phyloP scores from a whole-genome alignment of 2,329 filamentous ascomycete species.

The Fusarium virguliforme region DNA sequence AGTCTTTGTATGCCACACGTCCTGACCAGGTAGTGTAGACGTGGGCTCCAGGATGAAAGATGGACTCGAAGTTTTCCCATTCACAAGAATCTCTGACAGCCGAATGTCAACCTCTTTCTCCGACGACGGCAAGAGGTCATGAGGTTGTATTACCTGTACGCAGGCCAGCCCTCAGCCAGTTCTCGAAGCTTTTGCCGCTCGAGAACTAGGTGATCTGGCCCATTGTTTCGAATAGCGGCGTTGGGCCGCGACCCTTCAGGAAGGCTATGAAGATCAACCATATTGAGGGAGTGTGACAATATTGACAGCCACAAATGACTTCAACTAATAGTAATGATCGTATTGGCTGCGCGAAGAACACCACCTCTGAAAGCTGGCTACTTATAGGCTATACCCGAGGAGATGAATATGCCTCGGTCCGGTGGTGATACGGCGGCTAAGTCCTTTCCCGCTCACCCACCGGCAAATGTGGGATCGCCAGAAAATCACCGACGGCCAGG shows the following conservation, averaged over 20 bases:
- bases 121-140: not conserved
- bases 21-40: constrained; percentile 69
- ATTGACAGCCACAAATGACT: not conserved
- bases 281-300: constrained; percentile 12
- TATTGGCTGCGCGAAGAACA: not conserved
- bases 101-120: not conserved
- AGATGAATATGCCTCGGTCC: not conserved
- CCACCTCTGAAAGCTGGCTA: not conserved
- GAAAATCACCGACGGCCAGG: not conserved
- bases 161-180: constrained; percentile 66
- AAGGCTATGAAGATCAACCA: constrained; percentile 36
- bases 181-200: constrained; percentile 65
- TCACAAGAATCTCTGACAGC: constrained; percentile 63
- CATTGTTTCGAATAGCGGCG: constrained; percentile 64
- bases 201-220: constrained; percentile 60
- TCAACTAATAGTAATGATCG: not conserved
- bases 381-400: not conserved
- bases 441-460: not conserved
- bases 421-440: not conserved
- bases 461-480: not conserved
- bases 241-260: constrained; percentile 50
- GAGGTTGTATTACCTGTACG: constrained; percentile 56
- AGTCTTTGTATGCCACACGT: constrained; percentile 58
- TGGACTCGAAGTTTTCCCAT: constrained; percentile 67
- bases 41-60: constrained; percentile 65